These are phyloP conservation scores for Neonectria neomacrospora DNA, from an alignment of 2,329 filamentous ascomycete genomes.

Conservation along the genomic window DNA sequence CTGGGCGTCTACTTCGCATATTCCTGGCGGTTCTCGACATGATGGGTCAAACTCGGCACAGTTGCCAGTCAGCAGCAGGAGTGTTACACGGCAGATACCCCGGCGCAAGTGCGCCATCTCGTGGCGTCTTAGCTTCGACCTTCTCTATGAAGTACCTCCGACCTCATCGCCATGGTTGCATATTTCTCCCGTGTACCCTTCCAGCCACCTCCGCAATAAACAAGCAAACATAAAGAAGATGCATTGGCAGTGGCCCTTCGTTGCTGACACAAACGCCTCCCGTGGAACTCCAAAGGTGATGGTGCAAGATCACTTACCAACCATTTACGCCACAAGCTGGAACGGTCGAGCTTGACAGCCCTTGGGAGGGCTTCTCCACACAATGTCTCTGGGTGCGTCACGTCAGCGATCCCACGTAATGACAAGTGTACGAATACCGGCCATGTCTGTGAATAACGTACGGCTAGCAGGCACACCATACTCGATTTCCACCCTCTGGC, in stretches of 20 bases:
- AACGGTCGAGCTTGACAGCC: conserved; percentile 17
- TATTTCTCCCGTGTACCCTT: not conserved
- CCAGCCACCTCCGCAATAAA: not conserved
- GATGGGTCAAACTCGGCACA: not conserved
- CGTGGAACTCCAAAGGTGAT: not conserved
- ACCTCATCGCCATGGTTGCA: not conserved
- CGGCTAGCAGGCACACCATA: not conserved
- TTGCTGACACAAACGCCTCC: conserved; percentile 22
- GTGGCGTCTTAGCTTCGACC: not conserved
- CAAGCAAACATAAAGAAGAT: conserved; percentile 8
- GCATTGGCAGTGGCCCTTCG: conserved; percentile 4
- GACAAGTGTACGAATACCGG: not conserved
- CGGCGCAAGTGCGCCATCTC: conserved; percentile 1
- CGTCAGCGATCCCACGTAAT: not conserved
- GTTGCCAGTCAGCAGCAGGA: conserved; percentile 6
- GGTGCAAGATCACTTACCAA: conserved; percentile 1
- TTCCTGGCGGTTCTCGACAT: not conserved
- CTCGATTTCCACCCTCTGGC: not conserved
- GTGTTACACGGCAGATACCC: conserved; percentile 12
- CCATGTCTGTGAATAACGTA: not conserved
- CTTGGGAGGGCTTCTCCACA: not conserved
- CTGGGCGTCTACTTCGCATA: not conserved
- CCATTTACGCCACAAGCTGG: conserved; percentile 18
- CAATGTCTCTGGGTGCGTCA: not conserved
- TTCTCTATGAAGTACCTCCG: not conserved